These are phyloP conservation scores for Myotisia sp. DNA, from an alignment of 2,329 filamentous ascomycete genomes.

Conservation along the genomic window DNA sequence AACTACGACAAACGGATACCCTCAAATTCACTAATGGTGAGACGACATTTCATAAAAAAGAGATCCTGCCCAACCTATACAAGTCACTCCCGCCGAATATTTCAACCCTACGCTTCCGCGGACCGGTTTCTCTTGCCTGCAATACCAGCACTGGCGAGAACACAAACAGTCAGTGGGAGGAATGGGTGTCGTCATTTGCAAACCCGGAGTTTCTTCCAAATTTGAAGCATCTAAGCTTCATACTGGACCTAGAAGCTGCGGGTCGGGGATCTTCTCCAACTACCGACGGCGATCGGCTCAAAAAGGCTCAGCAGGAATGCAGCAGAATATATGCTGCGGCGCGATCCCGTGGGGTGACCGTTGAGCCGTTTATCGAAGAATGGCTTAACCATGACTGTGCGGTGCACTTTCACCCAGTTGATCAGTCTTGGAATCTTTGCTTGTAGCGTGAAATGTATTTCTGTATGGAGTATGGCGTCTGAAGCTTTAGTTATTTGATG, in stretches of 20 bases:
- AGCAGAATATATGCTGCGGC: conserved; percentile 12
- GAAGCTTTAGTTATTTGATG: too few relatives aligned
- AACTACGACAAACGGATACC: conserved; percentile 11
- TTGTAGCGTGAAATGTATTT: too few relatives aligned
- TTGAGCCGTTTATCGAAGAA: conserved; percentile 13
- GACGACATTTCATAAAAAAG: conserved; percentile 12
- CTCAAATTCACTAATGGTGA: conserved; percentile 15
- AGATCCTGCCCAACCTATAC: conserved; percentile 12
- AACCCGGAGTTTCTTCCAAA: conserved; percentile 13
- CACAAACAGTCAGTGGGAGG: conserved; percentile 13
- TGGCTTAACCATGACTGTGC: too few relatives aligned
- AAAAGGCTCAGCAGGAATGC: conserved; percentile 12
- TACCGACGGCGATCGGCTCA: conserved; percentile 8
- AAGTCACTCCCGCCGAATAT: conserved; percentile 15
- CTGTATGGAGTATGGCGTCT: too few relatives aligned
- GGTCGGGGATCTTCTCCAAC: background rate
- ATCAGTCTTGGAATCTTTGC: too few relatives aligned
- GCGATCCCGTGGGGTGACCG: conserved; percentile 11
- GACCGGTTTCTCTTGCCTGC: conserved; percentile 13
- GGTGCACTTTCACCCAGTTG: too few relatives aligned
- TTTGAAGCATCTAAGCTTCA: conserved; percentile 14
- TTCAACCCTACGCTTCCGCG: conserved; percentile 16
- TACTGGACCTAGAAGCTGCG: conserved; percentile 15
- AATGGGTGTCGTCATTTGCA: conserved; percentile 16
- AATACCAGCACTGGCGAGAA: too few relatives aligned